Evolutionary conservation across 306 rosid species (phyloP), one percentile per base, ranked within the genome.

Genomic region (Cucumis hystrix): DNA sequence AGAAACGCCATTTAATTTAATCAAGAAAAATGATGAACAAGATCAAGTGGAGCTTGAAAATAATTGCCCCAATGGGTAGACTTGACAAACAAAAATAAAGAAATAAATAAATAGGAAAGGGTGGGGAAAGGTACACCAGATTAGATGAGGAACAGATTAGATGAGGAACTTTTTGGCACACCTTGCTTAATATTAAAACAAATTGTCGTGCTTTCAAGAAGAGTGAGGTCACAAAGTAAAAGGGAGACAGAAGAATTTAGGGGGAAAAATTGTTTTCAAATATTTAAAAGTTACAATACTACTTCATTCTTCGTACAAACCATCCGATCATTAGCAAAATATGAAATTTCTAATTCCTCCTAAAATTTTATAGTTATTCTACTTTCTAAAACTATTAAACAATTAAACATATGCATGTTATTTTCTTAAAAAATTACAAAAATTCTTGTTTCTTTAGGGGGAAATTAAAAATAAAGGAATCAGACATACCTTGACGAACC

Each of bases 401-500:
- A 67, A 47, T 13, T 20, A 45, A 30, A 23, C 7, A 70, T 23
- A 47, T 70, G 39, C 30, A 70, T 70, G 28, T 70, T 70, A 4
- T 70, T 23, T 47, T 23, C 16, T 49, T 15, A 10, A 20, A 21
- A 68, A 70, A 17, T 20, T 23, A 25, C 6, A 43, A 0, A 67
- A 40, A 15, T 23, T 70, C 13, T 23, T 9, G 76, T 70, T 70
- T 13, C 59, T 25, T 23, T 21, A 70, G 40, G 20, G 33, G 23
- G 45, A 28, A 43, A 23, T 43, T 45, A 12, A 43, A 45, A 45
- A 47, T 45, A 70, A 13, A 66, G 69, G 33, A 78, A 33, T 9
- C 40, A 33, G 10, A 39, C 82, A 76, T 78, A 95, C 99, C 87
- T 95, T 96, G 62, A 96, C 97, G 82, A 83, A 96, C 73, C 99